Conservation (phyloP, 2,329 filamentous ascomycete species). For the Stromatinia cepivora region DNA sequence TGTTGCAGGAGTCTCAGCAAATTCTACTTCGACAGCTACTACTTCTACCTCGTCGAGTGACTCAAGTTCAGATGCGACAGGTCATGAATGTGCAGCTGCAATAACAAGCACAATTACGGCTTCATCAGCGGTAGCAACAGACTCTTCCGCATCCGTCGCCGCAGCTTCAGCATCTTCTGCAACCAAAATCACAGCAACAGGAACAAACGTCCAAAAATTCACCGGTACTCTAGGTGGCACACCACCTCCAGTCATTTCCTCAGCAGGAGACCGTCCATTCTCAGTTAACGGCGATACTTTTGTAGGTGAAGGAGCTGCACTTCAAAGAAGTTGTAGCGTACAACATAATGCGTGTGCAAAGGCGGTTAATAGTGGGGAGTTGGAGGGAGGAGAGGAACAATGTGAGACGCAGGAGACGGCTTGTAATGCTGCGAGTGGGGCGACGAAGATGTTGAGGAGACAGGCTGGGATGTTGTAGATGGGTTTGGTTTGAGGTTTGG, state of each 20-base stretch:
- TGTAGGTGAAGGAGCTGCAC: constrained; percentile 54
- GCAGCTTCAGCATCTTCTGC: constrained; percentile 17
- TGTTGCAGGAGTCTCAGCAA: constrained; percentile 42
- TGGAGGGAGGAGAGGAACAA: constrained; percentile 47
- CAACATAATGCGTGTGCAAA: constrained; percentile 42
- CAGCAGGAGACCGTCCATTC: constrained; percentile 56
- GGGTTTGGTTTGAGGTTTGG: too few relatives aligned
- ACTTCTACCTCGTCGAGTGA: constrained; percentile 20
- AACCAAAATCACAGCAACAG: constrained; percentile 18
- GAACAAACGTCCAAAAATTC: constrained; percentile 45
- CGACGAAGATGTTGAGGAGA: neutral
- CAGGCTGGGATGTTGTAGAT: neutral
- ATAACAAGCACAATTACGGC: constrained; percentile 18
- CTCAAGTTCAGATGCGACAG: constrained; percentile 8
- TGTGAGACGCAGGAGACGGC: constrained; percentile 56
- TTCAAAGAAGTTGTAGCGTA: constrained; percentile 61
- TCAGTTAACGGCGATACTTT: constrained; percentile 58
- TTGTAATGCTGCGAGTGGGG: constrained; percentile 25
- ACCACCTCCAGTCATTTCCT: constrained; percentile 49
- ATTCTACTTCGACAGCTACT: constrained; percentile 27
- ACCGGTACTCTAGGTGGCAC: constrained; percentile 52
- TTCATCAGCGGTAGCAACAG: neutral
- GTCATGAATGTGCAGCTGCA: neutral
- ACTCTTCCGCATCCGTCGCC: constrained; percentile 19
- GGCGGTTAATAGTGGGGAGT: constrained; percentile 53